Percentiles rank a stretch among this genome's conserved stretches.
Evolutionary conservation across 441 rosid genomes (phyloP).

Genomic region (Omphalea diandra): DNA sequence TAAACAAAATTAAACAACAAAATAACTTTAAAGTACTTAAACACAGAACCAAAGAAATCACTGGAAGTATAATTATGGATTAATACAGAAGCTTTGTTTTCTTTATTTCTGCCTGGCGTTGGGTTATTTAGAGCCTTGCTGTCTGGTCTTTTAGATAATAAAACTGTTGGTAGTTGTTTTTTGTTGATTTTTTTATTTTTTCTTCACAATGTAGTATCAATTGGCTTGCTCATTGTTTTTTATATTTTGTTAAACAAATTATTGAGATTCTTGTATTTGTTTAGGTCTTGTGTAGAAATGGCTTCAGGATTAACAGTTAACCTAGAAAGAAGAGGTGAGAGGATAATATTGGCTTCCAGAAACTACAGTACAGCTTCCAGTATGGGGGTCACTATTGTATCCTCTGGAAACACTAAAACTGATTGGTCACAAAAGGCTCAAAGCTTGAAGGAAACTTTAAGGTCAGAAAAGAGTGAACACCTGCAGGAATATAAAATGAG

Average conservation of each 20-base stretch:
- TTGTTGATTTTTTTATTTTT: background rate
- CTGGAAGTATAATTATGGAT: too few species aligned
- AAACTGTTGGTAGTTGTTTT: background rate
- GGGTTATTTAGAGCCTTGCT: background rate
- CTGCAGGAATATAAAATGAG: conserved; percentile 23
- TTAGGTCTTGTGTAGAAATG: conserved; percentile 19
- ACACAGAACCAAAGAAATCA: too few species aligned
- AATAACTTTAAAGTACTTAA: too few species aligned
- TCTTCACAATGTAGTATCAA: background rate
- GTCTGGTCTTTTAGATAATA: background rate
- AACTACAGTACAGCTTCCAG: conserved; percentile 8
- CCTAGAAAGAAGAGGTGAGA: conserved; percentile 29
- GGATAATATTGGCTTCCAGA: conserved; percentile 12
- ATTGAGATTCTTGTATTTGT: conserved; percentile 6
- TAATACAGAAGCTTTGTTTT: too few species aligned
- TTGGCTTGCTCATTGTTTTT: background rate
- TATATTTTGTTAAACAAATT: background rate
- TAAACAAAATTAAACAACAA: too few species aligned
- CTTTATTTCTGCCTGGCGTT: too few species aligned
- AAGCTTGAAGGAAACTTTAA: background rate
- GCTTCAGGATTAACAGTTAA: conserved; percentile 19
- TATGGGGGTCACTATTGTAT: background rate
- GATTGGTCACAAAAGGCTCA: conserved; percentile 14
- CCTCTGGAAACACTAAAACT: background rate
- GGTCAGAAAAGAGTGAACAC: conserved; percentile 27